Evolutionary conservation across 495 filamentous ascomycete species (phyloP), one percentile per base, ranked within the genome.

Genomic region (Xylaria cubensis): DNA sequence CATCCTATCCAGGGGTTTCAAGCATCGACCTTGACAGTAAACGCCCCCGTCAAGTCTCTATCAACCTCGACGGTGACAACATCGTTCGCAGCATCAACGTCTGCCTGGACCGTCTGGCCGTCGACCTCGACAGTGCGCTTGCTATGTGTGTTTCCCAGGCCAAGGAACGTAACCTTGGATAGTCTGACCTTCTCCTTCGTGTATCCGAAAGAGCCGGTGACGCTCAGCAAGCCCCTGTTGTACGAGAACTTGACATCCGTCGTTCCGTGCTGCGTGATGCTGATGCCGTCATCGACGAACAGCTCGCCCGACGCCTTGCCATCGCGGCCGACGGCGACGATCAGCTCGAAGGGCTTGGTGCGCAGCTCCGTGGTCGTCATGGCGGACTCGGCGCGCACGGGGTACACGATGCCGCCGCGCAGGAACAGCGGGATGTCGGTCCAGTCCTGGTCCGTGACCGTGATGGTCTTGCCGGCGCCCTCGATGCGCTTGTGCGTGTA

Each of bases 391-490:
- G 83, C 79, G 8, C 93, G 87, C 42, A 89, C 76, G 0, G 93
- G 93, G 51, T 94, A 77, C 72, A 97, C 89, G 62, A 83, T 85
- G 19, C 93, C 92, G 9, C 92, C 92, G 39, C 88, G 86, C 74
- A 93, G 87, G 79, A 90, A 91, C 8, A 95, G 83, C 36, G 93
- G 92, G 77, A 96, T 93, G 64, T 89, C 85, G 17, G 90, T 89
- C 74, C 89, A 84, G 58, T 75, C 81, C 74, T 93, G 81, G 73
- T 89, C 77, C 32, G 74, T 74, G 51, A 93, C 79, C 1, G 84
- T 88, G 51, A 90, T 75, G 42, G 74, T 82, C 7, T 76, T 76
- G 10, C 90, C 91, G 3, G 78, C 75, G n/a, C 92, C 91, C 6
- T 82, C 83, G 41, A 95, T 76, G 2, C 80, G 76, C 63, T 84